Conservation (phyloP, 768 basidiomycete species). For the Paxillus involutus region DNA sequence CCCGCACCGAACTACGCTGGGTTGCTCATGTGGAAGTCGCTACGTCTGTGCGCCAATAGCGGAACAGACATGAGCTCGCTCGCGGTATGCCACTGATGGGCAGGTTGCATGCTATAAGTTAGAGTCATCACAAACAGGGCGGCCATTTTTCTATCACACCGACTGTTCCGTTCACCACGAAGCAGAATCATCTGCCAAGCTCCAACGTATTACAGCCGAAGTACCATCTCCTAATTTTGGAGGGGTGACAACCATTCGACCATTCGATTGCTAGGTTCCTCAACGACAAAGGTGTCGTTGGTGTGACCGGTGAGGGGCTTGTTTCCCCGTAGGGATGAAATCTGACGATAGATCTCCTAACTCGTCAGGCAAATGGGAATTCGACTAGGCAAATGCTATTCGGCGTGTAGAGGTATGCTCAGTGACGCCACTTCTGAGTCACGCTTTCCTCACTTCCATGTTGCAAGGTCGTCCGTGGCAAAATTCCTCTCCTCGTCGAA, state of each 20-base stretch:
- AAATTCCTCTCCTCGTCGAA: slow-evolving; percentile 77
- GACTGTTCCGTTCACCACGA: no score
- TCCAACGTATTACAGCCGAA: no score
- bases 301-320: slow-evolving; percentile 62
- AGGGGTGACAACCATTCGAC: no score
- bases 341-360: slow-evolving; percentile 65
- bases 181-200: slow-evolving; percentile 4
- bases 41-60: slow-evolving; percentile 30
- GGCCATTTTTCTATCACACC: no score
- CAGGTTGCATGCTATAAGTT: not conserved
- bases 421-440: not conserved
- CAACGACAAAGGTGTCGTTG: no score
- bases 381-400: slow-evolving; percentile 62
- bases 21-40: slow-evolving; percentile 12
- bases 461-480: slow-evolving; percentile 77
- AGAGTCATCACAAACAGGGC: slow-evolving; percentile 5
- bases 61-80: slow-evolving; percentile 33
- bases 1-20: slow-evolving; percentile 21
- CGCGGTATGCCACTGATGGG: slow-evolving; percentile 25
- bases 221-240: no score
- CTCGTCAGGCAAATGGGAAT: slow-evolving; percentile 48
- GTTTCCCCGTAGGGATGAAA: not conserved
- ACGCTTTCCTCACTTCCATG: not conserved
- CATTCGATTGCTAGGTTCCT: no score
- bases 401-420: slow-evolving; percentile 68